A percentile compares a stretch with the other conserved stretches of the same genome.
Conservation (phyloP, 768 basidiomycete species). For the Pluteus cervinus region DNA sequence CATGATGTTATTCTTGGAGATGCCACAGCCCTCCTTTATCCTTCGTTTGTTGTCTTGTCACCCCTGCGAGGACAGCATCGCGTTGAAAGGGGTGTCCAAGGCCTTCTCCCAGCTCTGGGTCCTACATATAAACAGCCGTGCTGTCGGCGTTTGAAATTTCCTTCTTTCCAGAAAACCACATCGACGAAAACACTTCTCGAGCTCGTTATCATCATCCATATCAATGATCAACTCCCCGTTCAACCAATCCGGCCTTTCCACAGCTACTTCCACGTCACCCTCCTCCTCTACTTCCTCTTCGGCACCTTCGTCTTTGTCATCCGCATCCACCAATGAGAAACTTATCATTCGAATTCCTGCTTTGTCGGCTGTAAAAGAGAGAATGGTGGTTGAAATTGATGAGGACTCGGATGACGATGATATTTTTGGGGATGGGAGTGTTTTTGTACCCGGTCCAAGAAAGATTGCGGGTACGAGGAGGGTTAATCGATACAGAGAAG, state of each 20-base stretch:
- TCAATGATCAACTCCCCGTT: background rate
- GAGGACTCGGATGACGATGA: conserved; percentile 7
- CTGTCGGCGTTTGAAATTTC: conserved; percentile 1
- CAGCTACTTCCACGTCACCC: background rate
- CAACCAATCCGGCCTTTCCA: background rate
- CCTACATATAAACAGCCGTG: too few relatives aligned
- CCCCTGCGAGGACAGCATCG: too few relatives aligned
- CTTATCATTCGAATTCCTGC: conserved; percentile 7
- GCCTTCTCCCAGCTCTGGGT: too few relatives aligned
- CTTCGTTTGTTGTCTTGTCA: background rate
- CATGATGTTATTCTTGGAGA: too few relatives aligned
- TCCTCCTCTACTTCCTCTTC: background rate
- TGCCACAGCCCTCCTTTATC: background rate
- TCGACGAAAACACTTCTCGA: background rate
- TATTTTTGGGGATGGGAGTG: background rate
- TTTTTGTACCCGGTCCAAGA: background rate
- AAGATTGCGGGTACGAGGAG: conserved; percentile 7
- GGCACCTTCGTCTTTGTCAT: background rate
- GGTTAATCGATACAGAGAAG: conserved; percentile 10
- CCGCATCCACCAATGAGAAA: background rate
- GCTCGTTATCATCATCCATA: background rate
- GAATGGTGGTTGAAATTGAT: too few relatives aligned
- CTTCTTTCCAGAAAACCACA: background rate
- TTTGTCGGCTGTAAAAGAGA: too few relatives aligned
- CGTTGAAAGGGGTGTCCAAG: too few relatives aligned